Evolutionary conservation across 2,329 filamentous ascomycete genomes (phyloP), one percentile per base, ranked within the genome.

Genomic region (Alternaria tenuissima): DNA sequence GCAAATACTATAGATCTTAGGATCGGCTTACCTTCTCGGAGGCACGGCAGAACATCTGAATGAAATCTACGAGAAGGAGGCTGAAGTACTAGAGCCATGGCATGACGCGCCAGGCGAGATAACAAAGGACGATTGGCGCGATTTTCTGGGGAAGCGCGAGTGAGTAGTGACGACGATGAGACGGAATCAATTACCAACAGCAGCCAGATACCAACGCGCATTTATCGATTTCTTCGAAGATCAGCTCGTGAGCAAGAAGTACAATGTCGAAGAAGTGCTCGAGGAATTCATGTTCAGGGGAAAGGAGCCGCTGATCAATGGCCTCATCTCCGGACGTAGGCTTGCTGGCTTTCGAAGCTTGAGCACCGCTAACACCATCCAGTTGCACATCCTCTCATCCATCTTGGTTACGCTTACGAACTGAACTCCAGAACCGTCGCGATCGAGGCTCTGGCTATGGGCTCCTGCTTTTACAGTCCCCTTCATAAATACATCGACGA

Each of bases 201-300:
- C 18, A 18, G 32, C 20, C 70, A 87, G 83, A 63, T 97, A 96
- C 74, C 93, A 99, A 79, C 87, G 94, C 61, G 94, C 93, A 0
- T 99, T 90, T 74, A 84, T 99, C 57, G 94, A 99, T 76, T 98
- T 95, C 76, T 98, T 96, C 74, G 95, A 99, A 77, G 95, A 99
- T 76, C 88, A 93, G 71, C 83, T 98, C 30, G 93, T 92, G 3
- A 81, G 82, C 18, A 87, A 89, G 70, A 84, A 88, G 36, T 98
- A 97, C 76, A 87, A 97, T 74, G 97, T 95, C 92, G 91, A 90
- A 73, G 83, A 84, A 54, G 87, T 96, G 3, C 82, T 96, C 8
- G 81, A 88, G 3, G 87, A 94, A 62, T 98, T 91, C 74, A 79
- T 99, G 46, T 91, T 94, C 65, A 80, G 84, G 42, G 90, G 89